Conservation (phyloP, 2,329 filamentous ascomycete genomes). For the Trichoderma sp. region DNA sequence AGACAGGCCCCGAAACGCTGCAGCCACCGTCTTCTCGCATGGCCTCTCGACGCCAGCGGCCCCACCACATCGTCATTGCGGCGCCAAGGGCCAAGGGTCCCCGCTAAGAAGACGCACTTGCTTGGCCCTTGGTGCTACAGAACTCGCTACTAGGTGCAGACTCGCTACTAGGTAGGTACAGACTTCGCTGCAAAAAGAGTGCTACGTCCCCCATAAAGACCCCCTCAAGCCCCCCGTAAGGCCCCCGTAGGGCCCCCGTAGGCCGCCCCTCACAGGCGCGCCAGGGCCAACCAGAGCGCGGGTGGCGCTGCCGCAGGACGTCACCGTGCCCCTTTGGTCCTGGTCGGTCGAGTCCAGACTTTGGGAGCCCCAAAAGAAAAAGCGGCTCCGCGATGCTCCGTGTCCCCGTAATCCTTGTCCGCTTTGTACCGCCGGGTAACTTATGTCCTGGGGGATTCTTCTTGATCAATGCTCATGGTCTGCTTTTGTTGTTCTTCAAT, state of each 20-base stretch:
- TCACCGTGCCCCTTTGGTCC: slow-evolving; percentile 24
- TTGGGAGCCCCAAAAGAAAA: slow-evolving; percentile 14
- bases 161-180: not conserved
- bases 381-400: slow-evolving; percentile 16
- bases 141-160: not conserved
- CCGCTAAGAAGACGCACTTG: slow-evolving; percentile 12
- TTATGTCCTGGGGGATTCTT: not conserved
- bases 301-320: slow-evolving; percentile 24
- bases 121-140: not conserved
- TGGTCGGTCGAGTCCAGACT: slow-evolving; percentile 25
- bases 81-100: slow-evolving; percentile 22
- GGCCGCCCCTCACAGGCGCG: not conserved
- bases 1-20: not conserved
- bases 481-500: not conserved
- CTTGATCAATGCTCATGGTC: no score
- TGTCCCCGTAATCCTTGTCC: not conserved
- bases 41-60: not conserved
- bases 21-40: slow-evolving; percentile 8
- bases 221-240: not conserved
- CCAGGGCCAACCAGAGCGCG: slow-evolving; percentile 19
- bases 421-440: not conserved
- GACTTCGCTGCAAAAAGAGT: not conserved
- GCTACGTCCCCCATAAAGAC: not conserved
- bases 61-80: slow-evolving; percentile 23
- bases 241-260: not conserved